Percentiles rank a stretch among this genome's conserved stretches.
Conservation (phyloP, 2,329 filamentous ascomycete species). For the Blastomyces percursus region DNA sequence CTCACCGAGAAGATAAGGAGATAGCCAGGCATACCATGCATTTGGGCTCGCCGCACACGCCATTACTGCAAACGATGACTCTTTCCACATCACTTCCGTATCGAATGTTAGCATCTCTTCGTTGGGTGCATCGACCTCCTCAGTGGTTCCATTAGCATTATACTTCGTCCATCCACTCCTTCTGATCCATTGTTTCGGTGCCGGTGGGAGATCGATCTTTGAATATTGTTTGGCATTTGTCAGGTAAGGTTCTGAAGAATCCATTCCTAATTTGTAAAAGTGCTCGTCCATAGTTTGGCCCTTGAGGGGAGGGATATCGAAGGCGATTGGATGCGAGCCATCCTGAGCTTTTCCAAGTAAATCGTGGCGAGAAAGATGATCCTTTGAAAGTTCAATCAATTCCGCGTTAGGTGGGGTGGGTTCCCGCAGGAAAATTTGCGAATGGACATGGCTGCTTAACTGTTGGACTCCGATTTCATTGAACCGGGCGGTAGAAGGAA, state of each 20-base stretch:
- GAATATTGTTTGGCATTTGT: conserved; percentile 64
- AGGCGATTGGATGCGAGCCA: conserved; percentile 60
- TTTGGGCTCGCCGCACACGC: conserved; percentile 83
- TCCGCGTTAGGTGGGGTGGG: conserved; percentile 50
- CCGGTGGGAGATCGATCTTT: conserved; percentile 45
- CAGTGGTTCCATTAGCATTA: conserved; percentile 58
- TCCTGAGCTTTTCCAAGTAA: conserved; percentile 85
- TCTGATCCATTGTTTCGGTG: conserved; percentile 61
- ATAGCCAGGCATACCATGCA: conserved; percentile 96
- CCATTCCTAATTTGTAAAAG: conserved; percentile 76
- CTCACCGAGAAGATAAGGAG: conserved; percentile 84
- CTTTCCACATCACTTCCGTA: conserved; percentile 93
- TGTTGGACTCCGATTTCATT: conserved; percentile 95
- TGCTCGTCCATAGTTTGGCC: conserved; percentile 83
- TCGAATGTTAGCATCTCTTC: conserved; percentile 83
- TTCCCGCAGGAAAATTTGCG: conserved; percentile 63
- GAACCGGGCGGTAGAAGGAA: conserved; percentile 51
- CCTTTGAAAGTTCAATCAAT: conserved; percentile 66
- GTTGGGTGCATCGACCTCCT: conserved; percentile 63
- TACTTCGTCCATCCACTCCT: conserved; percentile 95
- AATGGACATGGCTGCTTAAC: conserved; percentile 69
- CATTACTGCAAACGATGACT: conserved; percentile 89
- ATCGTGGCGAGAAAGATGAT: conserved; percentile 77
- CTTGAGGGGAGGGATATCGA: conserved; percentile 70
- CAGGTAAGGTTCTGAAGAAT: conserved; percentile 78